Evolutionary conservation across 2,329 filamentous ascomycete genomes (phyloP).

Genomic region (Pseudogymnoascus sp.): DNA sequence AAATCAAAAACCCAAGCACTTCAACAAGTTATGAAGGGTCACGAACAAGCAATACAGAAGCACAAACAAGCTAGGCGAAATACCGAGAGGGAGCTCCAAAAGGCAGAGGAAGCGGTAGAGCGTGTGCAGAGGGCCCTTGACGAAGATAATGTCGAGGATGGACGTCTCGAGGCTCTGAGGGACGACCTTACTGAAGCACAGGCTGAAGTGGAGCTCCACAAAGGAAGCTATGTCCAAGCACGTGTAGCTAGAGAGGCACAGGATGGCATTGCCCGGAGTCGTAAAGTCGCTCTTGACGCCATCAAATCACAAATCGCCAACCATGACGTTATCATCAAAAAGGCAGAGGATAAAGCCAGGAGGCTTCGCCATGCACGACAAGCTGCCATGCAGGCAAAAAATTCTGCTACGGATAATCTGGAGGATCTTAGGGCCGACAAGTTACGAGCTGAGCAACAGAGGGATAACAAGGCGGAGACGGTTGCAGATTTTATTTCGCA

Average conservation of each 20-base stretch:
- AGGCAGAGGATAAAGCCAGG: constrained; percentile 47
- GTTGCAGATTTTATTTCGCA: constrained; percentile 47
- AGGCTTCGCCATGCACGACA: constrained; percentile 41
- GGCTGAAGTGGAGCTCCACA: constrained; percentile 38
- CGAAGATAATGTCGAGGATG: constrained; percentile 58
- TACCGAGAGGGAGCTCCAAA: constrained; percentile 49
- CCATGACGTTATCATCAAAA: constrained; percentile 38
- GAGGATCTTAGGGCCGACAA: constrained; percentile 41
- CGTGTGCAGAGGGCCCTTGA: constrained; percentile 52
- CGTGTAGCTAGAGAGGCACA: constrained; percentile 41
- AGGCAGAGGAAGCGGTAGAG: constrained; percentile 51
- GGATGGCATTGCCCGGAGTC: constrained; percentile 29
- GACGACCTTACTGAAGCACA: constrained; percentile 46
- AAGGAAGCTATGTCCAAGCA: constrained; percentile 47
- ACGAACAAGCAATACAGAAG: constrained; percentile 38
- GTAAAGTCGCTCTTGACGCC: constrained; percentile 32
- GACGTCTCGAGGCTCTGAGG: constrained; percentile 51
- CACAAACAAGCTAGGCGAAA: constrained; percentile 39
- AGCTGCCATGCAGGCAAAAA: constrained; percentile 52
- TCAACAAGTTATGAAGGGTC: constrained; percentile 30
- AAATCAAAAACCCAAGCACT: constrained; percentile 23
- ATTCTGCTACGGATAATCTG: constrained; percentile 45
- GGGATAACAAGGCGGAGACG: constrained; percentile 36
- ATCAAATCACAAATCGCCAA: constrained; percentile 32
- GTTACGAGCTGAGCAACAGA: constrained; percentile 37